These are phyloP conservation scores for Cladophialophora psammophila DNA, from an alignment of 2,329 filamentous ascomycete species.

Conservation along the genomic window DNA sequence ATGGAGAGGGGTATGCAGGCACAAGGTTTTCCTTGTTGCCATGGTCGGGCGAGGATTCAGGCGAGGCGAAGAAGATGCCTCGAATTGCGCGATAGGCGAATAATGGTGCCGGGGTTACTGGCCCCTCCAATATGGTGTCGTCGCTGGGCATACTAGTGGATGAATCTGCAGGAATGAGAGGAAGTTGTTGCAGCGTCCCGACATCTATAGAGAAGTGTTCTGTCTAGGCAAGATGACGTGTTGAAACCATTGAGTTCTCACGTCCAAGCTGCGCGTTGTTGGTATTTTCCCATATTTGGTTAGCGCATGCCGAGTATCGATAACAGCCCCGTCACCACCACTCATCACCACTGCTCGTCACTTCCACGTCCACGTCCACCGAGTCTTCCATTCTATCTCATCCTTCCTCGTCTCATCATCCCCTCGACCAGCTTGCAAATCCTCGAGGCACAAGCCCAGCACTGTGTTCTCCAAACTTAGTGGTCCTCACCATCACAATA, in stretches of 20 bases:
- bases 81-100: conserved; percentile 73
- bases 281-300: conserved; percentile 18
- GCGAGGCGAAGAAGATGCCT: conserved; percentile 70
- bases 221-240: not conserved
- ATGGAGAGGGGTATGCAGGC: conserved; percentile 17
- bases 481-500: conserved; percentile 28
- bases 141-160: conserved; percentile 29
- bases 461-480: conserved; percentile 13
- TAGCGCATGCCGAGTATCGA: conserved; percentile 16
- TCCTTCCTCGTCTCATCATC: not conserved
- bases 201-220: not conserved
- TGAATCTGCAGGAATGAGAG: not conserved
- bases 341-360: too few relatives aligned
- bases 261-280: conserved; percentile 10
- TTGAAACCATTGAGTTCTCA: not conserved
- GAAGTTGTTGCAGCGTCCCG: not conserved
- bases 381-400: not conserved
- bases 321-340: not conserved
- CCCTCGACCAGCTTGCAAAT: conserved; percentile 23
- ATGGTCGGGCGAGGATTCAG: conserved; percentile 55
- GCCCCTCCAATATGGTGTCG: conserved; percentile 59
- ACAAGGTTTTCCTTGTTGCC: conserved; percentile 40
- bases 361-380: not conserved
- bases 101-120: conserved; percentile 70
- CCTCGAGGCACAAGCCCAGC: conserved; percentile 18